Percentiles rank a stretch among this genome's conserved stretches.
Conservation (phyloP, 1,284 basidiomycete genomes). For the Sphagnurus paluster region DNA sequence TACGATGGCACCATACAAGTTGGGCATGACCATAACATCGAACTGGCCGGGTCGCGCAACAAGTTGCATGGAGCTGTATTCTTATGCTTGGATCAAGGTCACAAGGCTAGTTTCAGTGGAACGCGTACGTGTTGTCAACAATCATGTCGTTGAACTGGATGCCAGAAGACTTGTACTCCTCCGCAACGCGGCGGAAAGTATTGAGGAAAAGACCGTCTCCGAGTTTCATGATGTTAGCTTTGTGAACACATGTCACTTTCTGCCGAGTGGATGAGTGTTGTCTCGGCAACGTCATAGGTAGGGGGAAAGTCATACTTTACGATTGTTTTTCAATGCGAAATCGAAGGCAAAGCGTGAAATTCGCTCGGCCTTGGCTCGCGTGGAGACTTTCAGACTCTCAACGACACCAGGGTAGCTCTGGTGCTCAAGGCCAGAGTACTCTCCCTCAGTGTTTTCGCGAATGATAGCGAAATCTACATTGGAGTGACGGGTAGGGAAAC, state of each 20-base stretch:
- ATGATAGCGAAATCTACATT: slow-evolving; percentile 99
- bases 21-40: slow-evolving; percentile 99
- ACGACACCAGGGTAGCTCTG: slow-evolving; percentile 98
- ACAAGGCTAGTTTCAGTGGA: slow-evolving; percentile 8
- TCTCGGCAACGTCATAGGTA: slow-evolving; percentile 2
- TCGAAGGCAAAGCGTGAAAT: slow-evolving; percentile 98
- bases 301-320: slow-evolving; percentile 75
- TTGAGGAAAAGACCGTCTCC: slow-evolving; percentile 99
- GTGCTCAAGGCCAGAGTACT: slow-evolving; percentile 99
- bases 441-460: slow-evolving; percentile 99
- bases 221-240: slow-evolving; percentile 99
- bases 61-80: slow-evolving; percentile 90
- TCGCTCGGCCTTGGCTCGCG: slow-evolving; percentile 93
- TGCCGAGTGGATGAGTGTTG: slow-evolving; percentile 31
- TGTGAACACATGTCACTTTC: slow-evolving; percentile 99
- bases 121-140: slow-evolving; percentile 90
- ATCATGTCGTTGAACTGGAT: slow-evolving; percentile 99
- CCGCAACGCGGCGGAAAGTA: slow-evolving; percentile 95
- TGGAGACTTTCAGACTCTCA: slow-evolving; percentile 97
- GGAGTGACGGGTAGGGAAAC: slow-evolving; percentile 93
- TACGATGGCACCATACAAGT: slow-evolving; percentile 95
- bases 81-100: slow-evolving; percentile 1
- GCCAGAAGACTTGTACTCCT: slow-evolving; percentile 93
- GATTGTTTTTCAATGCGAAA: slow-evolving; percentile 98
- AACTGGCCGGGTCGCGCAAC: slow-evolving; percentile 95